Percentiles rank a stretch among this genome's conserved stretches.
These are phyloP conservation scores for Silene noctiflora DNA, from an alignment of 179 eudicot genomes.

Conservation along the genomic window DNA sequence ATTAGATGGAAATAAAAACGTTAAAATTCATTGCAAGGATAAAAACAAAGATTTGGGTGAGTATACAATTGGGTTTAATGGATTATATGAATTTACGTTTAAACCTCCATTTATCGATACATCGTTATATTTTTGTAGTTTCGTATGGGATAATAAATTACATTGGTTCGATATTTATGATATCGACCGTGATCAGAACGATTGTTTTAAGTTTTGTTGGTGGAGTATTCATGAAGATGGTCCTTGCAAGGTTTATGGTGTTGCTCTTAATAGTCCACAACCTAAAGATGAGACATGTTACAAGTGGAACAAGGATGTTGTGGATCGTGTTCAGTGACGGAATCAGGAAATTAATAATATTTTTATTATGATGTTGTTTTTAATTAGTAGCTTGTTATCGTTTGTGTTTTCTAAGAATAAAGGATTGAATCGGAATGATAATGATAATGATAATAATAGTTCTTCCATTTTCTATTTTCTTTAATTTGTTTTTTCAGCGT, in stretches of 20 bases:
- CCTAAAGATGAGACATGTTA: conserved; percentile 3
- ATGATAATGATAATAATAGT: not conserved
- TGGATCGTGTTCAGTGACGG: not conserved
- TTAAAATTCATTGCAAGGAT: conserved; percentile 12
- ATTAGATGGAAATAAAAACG: not conserved
- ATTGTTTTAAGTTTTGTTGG: not conserved
- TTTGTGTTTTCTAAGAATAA: not conserved
- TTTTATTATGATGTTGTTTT: not conserved
- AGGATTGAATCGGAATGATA: not conserved
- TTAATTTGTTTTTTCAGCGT: too few species aligned
- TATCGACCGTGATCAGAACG: not conserved
- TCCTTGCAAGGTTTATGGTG: conserved; percentile 10
- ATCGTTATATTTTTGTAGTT: conserved; percentile 9
- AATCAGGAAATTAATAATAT: not conserved
- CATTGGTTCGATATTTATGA: conserved; percentile 18
- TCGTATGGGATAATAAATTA: not conserved
- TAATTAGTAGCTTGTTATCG: not conserved
- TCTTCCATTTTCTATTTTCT: not conserved
- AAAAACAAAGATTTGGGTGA: conserved; percentile 2
- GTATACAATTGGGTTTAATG: not conserved
- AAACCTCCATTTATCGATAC: not conserved
- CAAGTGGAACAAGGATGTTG: not conserved
- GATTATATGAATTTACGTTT: conserved; percentile 1
- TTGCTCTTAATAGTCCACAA: not conserved
- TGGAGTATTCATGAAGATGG: conserved; percentile 17